These are phyloP conservation scores for Candida germanica DNA, from an alignment of 805 yeast species.

Conservation along the genomic window DNA sequence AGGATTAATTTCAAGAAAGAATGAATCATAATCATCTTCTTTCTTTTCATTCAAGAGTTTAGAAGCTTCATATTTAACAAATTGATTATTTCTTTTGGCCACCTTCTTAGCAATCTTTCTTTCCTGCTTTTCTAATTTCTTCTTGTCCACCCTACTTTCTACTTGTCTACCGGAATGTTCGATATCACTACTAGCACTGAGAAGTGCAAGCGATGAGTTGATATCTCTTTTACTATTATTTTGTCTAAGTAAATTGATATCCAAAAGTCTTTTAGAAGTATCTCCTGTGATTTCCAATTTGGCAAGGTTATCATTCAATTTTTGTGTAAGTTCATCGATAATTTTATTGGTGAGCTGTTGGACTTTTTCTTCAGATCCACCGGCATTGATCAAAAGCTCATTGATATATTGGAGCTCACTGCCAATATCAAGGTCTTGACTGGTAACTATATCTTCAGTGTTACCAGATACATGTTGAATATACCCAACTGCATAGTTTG, in stretches of 20 bases:
- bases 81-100: slow-evolving; percentile 81
- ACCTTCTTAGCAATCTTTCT: slow-evolving; percentile 95
- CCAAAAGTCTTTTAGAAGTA: slow-evolving; percentile 80
- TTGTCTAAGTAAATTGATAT: slow-evolving; percentile 60
- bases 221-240: slow-evolving; percentile 66
- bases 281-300: slow-evolving; percentile 79
- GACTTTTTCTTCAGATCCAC: slow-evolving; percentile 65
- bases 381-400: slow-evolving; percentile 72
- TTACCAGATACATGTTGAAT: slow-evolving; percentile 75
- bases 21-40: slow-evolving; percentile 84
- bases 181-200: slow-evolving; percentile 79
- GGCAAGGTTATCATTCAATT: slow-evolving; percentile 64
- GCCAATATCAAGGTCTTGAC: slow-evolving; percentile 65
- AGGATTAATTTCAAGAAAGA: slow-evolving; percentile 93
- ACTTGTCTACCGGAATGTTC: slow-evolving; percentile 89
- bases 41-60: slow-evolving; percentile 67
- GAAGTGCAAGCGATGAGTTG: slow-evolving; percentile 69
- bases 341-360: slow-evolving; percentile 45
- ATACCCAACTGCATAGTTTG: slow-evolving; percentile 90
- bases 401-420: slow-evolving; percentile 68
- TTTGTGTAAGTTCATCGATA: slow-evolving; percentile 46
- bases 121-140: slow-evolving; percentile 96
- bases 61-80: slow-evolving; percentile 91
- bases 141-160: slow-evolving; percentile 93
- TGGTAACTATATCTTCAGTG: slow-evolving; percentile 78